Percentiles rank a stretch among this genome's conserved stretches.
Evolutionary conservation across 768 basidiomycete species (phyloP).

Genomic region (Podaxis mareebaensis): DNA sequence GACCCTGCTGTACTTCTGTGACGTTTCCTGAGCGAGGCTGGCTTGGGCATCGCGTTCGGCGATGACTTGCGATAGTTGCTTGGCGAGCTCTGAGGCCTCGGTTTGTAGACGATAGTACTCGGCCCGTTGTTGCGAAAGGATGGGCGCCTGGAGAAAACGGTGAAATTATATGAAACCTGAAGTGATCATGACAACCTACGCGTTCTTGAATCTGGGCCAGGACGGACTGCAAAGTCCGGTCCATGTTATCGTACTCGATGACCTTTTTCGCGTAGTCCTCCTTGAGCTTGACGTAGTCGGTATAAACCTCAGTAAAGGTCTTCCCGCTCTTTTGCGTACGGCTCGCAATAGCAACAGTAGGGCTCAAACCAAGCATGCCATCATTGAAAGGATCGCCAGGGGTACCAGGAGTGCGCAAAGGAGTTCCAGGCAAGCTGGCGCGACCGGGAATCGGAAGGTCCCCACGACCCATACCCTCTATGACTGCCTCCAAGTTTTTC

Average conservation of each 20-base stretch:
- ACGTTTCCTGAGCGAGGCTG: conserved; percentile 53
- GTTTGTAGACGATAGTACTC: conserved; percentile 85
- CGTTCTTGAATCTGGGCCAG: conserved; percentile 90
- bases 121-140: conserved; percentile 83
- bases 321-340: conserved; percentile 79
- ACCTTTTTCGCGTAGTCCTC: conserved; percentile 78
- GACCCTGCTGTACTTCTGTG: conserved; percentile 62
- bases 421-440: conserved; percentile 50
- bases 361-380: conserved; percentile 72
- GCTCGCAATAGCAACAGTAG: conserved; percentile 85
- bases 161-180: background rate
- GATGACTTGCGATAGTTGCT: conserved; percentile 75
- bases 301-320: conserved; percentile 93
- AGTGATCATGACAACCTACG: conserved; percentile 42
- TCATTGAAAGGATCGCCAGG: conserved; percentile 45
- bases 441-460: conserved; percentile 60
- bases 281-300: conserved; percentile 85
- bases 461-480: conserved; percentile 70
- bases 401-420: conserved; percentile 38
- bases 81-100: conserved; percentile 78
- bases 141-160: conserved; percentile 66
- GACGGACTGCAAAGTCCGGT: conserved; percentile 74
- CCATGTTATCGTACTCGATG: conserved; percentile 84
- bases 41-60: conserved; percentile 72
- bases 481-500: conserved; percentile 71